phyloP scores from a whole-genome alignment of 2,329 filamentous ascomycete genomes.

The Phaeosphaeriaceae sp. region DNA sequence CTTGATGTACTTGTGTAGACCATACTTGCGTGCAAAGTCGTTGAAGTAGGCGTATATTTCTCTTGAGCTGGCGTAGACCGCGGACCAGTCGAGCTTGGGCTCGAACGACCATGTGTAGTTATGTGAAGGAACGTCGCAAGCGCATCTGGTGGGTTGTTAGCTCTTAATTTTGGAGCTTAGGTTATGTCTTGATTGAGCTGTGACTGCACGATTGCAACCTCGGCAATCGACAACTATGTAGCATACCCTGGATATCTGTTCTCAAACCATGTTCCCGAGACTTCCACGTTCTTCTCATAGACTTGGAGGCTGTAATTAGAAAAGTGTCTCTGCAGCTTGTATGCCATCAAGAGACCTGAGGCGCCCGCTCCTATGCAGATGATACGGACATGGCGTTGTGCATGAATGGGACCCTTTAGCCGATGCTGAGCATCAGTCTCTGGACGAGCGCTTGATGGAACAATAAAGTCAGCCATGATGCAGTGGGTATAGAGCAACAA shows the following conservation, averaged over 20 bases:
- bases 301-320: conserved; percentile 51
- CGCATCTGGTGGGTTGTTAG: conserved; percentile 42
- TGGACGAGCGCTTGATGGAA: conserved; percentile 27
- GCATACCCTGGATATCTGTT: conserved; percentile 55
- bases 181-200: too few species aligned
- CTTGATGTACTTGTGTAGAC: conserved; percentile 47
- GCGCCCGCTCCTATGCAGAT: conserved; percentile 59
- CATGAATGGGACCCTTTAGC: conserved; percentile 41
- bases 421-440: conserved; percentile 36
- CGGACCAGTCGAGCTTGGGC: conserved; percentile 53
- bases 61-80: conserved; percentile 51
- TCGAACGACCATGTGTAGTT: conserved; percentile 61
- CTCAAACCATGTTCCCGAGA: conserved; percentile 61
- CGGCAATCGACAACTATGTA: neutral
- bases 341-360: conserved; percentile 56
- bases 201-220: neutral
- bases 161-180: neutral
- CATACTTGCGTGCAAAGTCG: conserved; percentile 51
- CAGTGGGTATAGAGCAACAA: conserved; percentile 1
- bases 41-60: conserved; percentile 56
- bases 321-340: conserved; percentile 57
- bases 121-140: conserved; percentile 60
- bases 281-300: conserved; percentile 58
- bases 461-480: conserved; percentile 30
- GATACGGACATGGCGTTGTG: conserved; percentile 44